These are phyloP conservation scores for Lachancea kluyveri DNA, from an alignment of 805 yeast genomes.

Conservation along the genomic window DNA sequence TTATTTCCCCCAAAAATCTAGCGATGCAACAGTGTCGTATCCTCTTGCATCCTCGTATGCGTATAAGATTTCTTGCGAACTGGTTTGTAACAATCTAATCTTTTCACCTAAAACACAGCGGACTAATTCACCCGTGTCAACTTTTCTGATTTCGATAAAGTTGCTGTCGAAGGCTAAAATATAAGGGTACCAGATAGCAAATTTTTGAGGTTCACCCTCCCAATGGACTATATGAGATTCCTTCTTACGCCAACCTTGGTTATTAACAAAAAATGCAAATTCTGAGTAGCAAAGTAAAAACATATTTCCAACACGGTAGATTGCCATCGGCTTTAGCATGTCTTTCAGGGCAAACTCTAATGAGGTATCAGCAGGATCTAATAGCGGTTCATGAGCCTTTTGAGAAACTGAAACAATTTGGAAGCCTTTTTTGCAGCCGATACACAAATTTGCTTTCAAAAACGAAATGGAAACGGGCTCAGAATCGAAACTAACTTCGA, in stretches of 20 bases:
- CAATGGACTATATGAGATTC: constrained; percentile 92
- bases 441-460: constrained; percentile 79
- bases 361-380: constrained; percentile 98
- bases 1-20: constrained; percentile 74
- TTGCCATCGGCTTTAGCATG: constrained; percentile 84
- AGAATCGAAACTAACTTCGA: constrained; percentile 75
- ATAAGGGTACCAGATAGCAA: constrained; percentile 93
- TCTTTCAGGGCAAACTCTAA: constrained; percentile 73
- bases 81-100: constrained; percentile 80
- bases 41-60: constrained; percentile 90
- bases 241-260: constrained; percentile 93
- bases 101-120: constrained; percentile 91
- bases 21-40: constrained; percentile 82
- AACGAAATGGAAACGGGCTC: constrained; percentile 92
- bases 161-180: constrained; percentile 83
- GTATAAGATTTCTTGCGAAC: constrained; percentile 88
- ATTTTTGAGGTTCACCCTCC: constrained; percentile 93
- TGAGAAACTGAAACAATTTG: constrained; percentile 86
- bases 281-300: constrained; percentile 86
- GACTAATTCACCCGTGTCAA: constrained; percentile 78
- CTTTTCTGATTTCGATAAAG: constrained; percentile 88
- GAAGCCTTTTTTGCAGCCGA: constrained; percentile 95
- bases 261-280: constrained; percentile 89
- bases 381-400: constrained; percentile 76
- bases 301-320: constrained; percentile 83